Percentiles rank a stretch among this genome's conserved stretches.
Conservation (phyloP, 2,329 filamentous ascomycete genomes). For the Diaporthe sp. region DNA sequence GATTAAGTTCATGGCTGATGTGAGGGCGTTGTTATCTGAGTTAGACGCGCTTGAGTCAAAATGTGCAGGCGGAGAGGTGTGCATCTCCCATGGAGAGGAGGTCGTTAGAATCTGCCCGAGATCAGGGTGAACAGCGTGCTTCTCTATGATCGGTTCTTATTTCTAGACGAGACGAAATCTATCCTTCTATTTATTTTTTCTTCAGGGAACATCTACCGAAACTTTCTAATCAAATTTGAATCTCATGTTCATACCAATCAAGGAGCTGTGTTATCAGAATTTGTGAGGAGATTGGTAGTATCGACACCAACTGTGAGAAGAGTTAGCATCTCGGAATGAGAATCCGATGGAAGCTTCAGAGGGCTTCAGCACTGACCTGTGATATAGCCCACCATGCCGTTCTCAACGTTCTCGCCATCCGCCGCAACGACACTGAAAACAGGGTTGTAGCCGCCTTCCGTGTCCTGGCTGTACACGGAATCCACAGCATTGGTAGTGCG, state of each 20-base stretch:
- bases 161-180: neutral
- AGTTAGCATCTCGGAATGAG: neutral
- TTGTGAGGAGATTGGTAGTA: constrained; percentile 13
- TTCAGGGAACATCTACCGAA: neutral
- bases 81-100: neutral
- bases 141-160: neutral
- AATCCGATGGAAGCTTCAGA: neutral
- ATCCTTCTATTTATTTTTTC: neutral
- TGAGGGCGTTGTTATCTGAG: neutral
- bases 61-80: constrained; percentile 1
- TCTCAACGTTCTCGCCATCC: constrained; percentile 35
- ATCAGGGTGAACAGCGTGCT: neutral
- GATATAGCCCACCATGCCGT: constrained; percentile 36
- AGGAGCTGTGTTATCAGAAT: constrained; percentile 9
- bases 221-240: too few species aligned
- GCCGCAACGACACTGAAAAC: constrained; percentile 26
- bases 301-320: neutral
- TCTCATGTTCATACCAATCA: neutral
- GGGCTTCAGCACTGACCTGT: neutral
- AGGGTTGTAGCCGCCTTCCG: constrained; percentile 32
- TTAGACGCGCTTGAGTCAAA: neutral
- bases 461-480: constrained; percentile 15
- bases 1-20: neutral
- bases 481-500: constrained; percentile 31
- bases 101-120: constrained; percentile 11